A percentile compares a stretch with the other conserved stretches of the same genome.
Conservation (phyloP, 2,329 filamentous ascomycete genomes). For the Alternaria incomplexa region DNA sequence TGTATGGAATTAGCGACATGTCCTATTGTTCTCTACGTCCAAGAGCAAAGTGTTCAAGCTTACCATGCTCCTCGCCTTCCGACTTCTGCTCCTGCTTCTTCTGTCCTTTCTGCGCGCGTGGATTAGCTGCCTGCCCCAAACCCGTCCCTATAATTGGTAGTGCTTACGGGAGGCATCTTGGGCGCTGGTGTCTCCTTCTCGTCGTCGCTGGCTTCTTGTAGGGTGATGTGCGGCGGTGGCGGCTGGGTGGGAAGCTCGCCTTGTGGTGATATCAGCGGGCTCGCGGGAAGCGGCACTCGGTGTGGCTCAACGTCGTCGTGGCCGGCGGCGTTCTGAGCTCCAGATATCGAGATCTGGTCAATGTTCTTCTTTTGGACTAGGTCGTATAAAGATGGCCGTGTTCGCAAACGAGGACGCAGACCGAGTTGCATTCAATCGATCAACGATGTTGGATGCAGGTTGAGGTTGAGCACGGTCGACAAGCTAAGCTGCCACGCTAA, state of each 20-base stretch:
- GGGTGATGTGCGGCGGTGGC: constrained; percentile 31
- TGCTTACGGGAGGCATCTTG: constrained; percentile 50
- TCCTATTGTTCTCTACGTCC: background rate
- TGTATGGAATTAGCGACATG: constrained; percentile 33
- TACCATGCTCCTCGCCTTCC: constrained; percentile 64
- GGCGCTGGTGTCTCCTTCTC: constrained; percentile 19
- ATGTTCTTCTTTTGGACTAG: constrained; percentile 61
- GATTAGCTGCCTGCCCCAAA: constrained; percentile 31
- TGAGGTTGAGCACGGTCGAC: constrained; percentile 20
- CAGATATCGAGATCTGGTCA: constrained; percentile 52
- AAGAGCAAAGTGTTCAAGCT: constrained; percentile 15
- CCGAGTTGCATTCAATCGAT: constrained; percentile 59
- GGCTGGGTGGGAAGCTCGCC: constrained; percentile 30
- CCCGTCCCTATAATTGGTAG: background rate
- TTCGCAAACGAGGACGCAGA: constrained; percentile 63
- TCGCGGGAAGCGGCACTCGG: constrained; percentile 45
- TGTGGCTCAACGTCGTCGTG: constrained; percentile 37
- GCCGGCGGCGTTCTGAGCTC: constrained; percentile 22
- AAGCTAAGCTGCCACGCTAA: constrained; percentile 17
- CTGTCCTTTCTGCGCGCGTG: constrained; percentile 38
- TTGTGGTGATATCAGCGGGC: constrained; percentile 40
- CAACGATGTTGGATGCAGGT: constrained; percentile 24
- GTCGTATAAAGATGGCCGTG: constrained; percentile 67
- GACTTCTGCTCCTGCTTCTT: constrained; percentile 49
- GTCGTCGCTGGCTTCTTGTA: constrained; percentile 24